Evolutionary conservation across 352 stramenopile species (phyloP).

Genomic region (Pythium plurisporium): DNA sequence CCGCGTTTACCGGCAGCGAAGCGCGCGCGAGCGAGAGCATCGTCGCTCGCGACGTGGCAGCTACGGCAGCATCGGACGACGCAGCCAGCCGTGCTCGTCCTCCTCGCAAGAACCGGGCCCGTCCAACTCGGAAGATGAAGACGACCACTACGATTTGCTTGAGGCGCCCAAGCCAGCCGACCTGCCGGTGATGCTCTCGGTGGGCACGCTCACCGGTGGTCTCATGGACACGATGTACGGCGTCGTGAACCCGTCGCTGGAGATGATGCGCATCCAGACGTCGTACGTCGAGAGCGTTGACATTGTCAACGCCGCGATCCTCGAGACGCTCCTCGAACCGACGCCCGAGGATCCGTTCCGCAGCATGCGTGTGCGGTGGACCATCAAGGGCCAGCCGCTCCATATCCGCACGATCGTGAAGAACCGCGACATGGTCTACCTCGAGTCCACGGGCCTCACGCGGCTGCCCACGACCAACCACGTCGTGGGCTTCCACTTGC

Average conservation of each 20-base stretch:
- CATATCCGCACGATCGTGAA: constrained; percentile 42
- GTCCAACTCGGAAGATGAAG: constrained; percentile 5
- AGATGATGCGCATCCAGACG: constrained; percentile 48
- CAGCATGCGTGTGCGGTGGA: constrained; percentile 48
- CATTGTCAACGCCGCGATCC: constrained; percentile 42
- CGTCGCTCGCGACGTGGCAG: neutral
- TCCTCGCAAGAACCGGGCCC: neutral
- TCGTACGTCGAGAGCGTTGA: constrained; percentile 46
- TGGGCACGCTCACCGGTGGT: constrained; percentile 35
- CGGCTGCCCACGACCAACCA: constrained; percentile 34
- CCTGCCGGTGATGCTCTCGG: constrained; percentile 32
- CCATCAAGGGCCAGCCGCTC: constrained; percentile 38
- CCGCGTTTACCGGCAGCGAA: constrained; percentile 20
- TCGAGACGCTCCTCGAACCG: constrained; percentile 35
- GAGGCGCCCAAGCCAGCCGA: constrained; percentile 8
- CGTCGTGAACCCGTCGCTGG: constrained; percentile 36
- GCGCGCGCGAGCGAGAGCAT: neutral
- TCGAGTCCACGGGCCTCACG: constrained; percentile 48
- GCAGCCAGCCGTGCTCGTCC: neutral
- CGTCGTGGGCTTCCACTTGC: constrained; percentile 53
- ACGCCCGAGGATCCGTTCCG: constrained; percentile 40
- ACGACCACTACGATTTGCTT: constrained; percentile 3
- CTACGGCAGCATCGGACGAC: neutral
- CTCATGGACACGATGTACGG: constrained; percentile 54
- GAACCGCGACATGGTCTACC: constrained; percentile 56